Base-by-base conservation (phyloP, 129 eudicot genomes). In the Flaveria brownii region DNA sequence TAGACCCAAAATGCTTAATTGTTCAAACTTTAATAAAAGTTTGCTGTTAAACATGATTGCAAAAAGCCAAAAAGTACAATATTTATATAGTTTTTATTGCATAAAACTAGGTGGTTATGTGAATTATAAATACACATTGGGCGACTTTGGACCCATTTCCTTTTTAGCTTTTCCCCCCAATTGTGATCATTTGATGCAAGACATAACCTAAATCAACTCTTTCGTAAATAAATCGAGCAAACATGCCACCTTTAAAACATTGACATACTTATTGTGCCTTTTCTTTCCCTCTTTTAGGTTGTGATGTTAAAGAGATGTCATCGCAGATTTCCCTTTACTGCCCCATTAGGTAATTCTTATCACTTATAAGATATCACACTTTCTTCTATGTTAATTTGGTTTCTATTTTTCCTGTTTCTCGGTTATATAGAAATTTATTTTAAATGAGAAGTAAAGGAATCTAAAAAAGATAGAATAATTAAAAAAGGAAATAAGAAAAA, bases 291-390 rank as follows among this genome's bases (percentile, higher is more conserved):
- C 8, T 63, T 50, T 55, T 70, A 82, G 85, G 71, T 62, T 62
- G 78, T 15, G 69, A 42, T 9, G 52, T 70, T 62, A 41, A 26
- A 11, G 55, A 65, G 22, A 63, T 52, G 60, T 43, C 73, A 43
- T 82, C 85, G 11, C 62, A 41, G 63, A 42, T 76, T 63, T 82
- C 85, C 47, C 81, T 82, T 39, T 28, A 76, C 50, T 76, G 82
- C 51, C 85, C 85, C 28, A 4, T 76, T 56, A 76, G 82, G 85
- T 76, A 76, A 61, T 50, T 47, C 42, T 71, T 63, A 57, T 22
- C 12, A 56, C 28, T 30, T 30, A 30, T 30, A 30, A 30, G 36
- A 30, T 30, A 30, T 30, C 36, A 0, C 36, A 30, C 25, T n/a
- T 52, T 10, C 45, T 17, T 26, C 52, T 30, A 14, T 25, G 39